Percentiles rank a stretch among this genome's conserved stretches.
Conservation (phyloP, 2,329 filamentous ascomycete species). For the Paracoccidioides brasiliensis region DNA sequence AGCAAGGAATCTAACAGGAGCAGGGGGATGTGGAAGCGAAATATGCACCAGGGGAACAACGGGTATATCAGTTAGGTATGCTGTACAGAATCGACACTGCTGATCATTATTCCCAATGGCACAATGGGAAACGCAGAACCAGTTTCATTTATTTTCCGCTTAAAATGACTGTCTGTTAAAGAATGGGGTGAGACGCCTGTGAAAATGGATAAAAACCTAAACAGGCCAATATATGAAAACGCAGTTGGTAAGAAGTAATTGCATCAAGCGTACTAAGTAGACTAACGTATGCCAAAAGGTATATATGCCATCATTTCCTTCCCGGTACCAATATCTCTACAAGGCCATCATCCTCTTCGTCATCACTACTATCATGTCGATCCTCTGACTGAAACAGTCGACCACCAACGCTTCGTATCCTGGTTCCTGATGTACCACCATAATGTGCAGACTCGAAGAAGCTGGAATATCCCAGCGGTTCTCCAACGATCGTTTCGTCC, state of each 20-base stretch:
- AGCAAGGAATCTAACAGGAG: neutral
- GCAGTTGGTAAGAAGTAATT: neutral
- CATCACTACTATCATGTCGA: conserved; percentile 34
- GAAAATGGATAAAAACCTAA: neutral
- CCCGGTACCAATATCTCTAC: conserved; percentile 35
- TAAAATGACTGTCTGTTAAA: neutral
- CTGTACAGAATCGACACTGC: neutral
- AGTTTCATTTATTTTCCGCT: neutral
- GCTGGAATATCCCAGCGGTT: conserved; percentile 57
- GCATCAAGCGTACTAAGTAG: neutral
- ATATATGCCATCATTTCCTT: conserved; percentile 14
- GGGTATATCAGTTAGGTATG: neutral
- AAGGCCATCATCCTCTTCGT: conserved; percentile 29
- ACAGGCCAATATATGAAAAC: neutral
- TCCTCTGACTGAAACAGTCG: conserved; percentile 12
- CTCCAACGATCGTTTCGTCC: conserved; percentile 43
- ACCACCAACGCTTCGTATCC: conserved; percentile 15
- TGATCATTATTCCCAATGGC: neutral
- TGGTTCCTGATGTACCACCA: neutral
- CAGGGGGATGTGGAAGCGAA: neutral
- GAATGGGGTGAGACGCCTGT: neutral
- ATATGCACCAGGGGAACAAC: neutral
- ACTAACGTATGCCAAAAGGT: neutral
- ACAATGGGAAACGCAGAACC: neutral
- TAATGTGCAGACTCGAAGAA: conserved; percentile 36